Evolutionary conservation across 2,329 filamentous ascomycete species (phyloP), one percentile per base, ranked within the genome.

Genomic region (Claviceps maximensis): DNA sequence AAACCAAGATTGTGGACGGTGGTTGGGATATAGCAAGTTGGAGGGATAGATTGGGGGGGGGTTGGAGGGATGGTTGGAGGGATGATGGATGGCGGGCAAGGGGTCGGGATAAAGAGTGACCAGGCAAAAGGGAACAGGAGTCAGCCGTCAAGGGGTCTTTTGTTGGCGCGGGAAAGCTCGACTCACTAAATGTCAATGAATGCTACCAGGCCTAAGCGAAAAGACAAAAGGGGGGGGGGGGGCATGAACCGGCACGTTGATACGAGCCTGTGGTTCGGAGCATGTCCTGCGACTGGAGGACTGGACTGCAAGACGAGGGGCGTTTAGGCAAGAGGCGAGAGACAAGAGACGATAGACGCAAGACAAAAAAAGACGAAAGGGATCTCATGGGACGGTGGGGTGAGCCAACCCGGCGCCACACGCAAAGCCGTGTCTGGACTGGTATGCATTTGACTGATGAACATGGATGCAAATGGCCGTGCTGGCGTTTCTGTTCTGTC

Each of bases 101-200:
- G 52, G 48, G 38, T 13, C 15, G 46, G 51, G 46, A 53, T 38
- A 49, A 49, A 49, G 44, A 53, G 47, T 23, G 36, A 17, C 36
- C n/a, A n/a, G 48, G 44, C 44, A 23, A 44, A 36, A 44, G 29
- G n/a, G 27, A 36, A 40, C 25, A 17, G n/a, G 19, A 5, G 36
- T 47, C 42, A 38, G 45, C 2, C 4, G 23, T 25, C 47, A 49
- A 49, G 19, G 47, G 31, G 33, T 27, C 47, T n/a, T 3, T 21
- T 19, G 29, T 42, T 38, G 44, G 42, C n/a, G 41, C 36, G 36
- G 42, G 49, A 51, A 51, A n/a, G 48, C 38, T 45, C 53, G 21
- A 51, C 27, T 38, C 27, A 31, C 10, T 15, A 51, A 51, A 36
- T 8, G 25, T 17, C 25, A 19, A 17, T 31, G 10, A 25, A 36